These are phyloP conservation scores for Lactarius hatsudake DNA, from an alignment of 768 basidiomycete species.

Conservation along the genomic window DNA sequence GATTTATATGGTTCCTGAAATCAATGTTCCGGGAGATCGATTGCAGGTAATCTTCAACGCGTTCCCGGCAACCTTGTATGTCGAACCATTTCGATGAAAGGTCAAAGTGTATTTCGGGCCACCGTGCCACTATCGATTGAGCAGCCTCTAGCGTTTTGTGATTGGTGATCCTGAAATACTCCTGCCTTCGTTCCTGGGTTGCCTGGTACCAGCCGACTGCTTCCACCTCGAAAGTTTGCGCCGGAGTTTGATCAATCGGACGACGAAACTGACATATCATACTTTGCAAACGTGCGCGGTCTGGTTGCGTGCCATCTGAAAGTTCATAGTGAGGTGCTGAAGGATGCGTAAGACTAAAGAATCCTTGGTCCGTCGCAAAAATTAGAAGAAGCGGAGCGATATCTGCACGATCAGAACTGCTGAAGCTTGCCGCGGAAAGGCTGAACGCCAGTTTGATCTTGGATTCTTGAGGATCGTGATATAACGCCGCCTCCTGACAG, in stretches of 20 bases:
- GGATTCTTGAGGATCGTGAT: not conserved
- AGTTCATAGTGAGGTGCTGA: not conserved
- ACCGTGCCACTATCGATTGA: not conserved
- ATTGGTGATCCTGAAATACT: not conserved
- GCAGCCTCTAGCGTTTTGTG: not conserved
- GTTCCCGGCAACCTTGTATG: not conserved
- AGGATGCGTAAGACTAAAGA: not conserved
- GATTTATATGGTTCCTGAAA: not conserved
- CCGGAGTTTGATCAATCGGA: not conserved
- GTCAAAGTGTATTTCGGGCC: not conserved
- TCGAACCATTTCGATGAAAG: not conserved
- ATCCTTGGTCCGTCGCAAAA: not conserved
- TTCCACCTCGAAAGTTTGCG: not conserved
- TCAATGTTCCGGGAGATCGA: slow-evolving; percentile 1
- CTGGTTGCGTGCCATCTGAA: not conserved
- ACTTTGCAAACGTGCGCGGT: not conserved
- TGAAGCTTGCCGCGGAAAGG: slow-evolving; percentile 4
- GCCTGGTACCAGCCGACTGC: not conserved
- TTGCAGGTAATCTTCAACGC: not conserved
- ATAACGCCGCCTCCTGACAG: not conserved
- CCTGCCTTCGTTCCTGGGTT: not conserved
- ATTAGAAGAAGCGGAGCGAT: not conserved
- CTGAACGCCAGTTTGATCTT: slow-evolving; percentile 3
- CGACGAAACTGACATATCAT: not conserved
- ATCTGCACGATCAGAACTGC: not conserved